These are phyloP conservation scores for Lipomyces kockii DNA, from an alignment of 805 yeast genomes.

Conservation along the genomic window DNA sequence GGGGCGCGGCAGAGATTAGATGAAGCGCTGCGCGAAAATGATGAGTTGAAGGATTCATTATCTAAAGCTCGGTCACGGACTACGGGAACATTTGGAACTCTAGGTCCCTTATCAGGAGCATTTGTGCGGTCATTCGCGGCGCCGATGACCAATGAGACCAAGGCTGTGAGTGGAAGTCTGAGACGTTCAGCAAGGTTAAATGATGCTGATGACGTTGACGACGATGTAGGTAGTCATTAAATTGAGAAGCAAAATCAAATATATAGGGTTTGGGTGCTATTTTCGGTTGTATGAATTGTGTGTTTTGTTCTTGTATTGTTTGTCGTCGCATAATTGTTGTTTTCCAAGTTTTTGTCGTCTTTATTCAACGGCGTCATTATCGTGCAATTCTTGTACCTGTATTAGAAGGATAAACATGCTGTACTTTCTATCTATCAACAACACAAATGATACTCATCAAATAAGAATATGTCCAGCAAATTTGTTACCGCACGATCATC, in stretches of 20 bases:
- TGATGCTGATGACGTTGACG: conserved; percentile 16
- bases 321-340: background rate
- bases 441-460: conserved; percentile 1
- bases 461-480: conserved; percentile 9
- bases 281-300: background rate
- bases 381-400: conserved; percentile 1
- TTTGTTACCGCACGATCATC: conserved; percentile 20
- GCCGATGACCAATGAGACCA: background rate
- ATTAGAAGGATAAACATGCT: background rate
- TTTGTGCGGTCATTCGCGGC: conserved; percentile 19
- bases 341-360: background rate
- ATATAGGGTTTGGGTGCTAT: conserved; percentile 1
- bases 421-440: background rate
- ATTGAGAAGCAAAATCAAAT: background rate
- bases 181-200: background rate
- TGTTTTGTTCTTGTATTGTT: background rate
- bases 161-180: background rate
- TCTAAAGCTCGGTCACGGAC: conserved; percentile 18
- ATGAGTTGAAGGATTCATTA: conserved; percentile 10
- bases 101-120: conserved; percentile 13
- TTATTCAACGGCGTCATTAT: background rate
- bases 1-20: conserved; percentile 37
- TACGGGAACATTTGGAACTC: conserved; percentile 16
- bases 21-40: conserved; percentile 32
- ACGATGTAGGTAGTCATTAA: conserved; percentile 19